phyloP scores from a whole-genome alignment of 257 asterid species.

The Penstemon barbatus region DNA sequence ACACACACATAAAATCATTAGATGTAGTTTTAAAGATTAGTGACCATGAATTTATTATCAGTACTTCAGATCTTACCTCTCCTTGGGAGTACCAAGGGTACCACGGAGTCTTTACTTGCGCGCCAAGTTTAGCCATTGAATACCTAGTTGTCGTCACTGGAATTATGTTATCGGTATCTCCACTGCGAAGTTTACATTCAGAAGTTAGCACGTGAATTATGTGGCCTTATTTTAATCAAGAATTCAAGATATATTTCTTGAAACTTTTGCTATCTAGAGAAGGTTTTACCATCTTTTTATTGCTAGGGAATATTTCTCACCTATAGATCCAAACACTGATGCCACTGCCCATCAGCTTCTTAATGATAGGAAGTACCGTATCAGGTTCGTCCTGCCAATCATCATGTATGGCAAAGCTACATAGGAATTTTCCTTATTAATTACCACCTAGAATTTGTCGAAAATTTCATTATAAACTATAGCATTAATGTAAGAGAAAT shows the following conservation, averaged over 20 bases:
- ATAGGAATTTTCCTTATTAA: background rate
- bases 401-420: background rate
- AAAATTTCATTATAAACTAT: no score
- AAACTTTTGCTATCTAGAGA: no score
- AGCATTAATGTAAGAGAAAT: no score
- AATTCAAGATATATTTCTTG: background rate
- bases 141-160: constrained; percentile 48
- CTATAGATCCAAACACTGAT: constrained; percentile 58
- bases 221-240: background rate
- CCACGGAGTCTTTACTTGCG: constrained; percentile 42
- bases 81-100: constrained; percentile 45
- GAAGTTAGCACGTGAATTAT: background rate
- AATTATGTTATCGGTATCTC: constrained; percentile 39
- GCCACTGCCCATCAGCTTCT: constrained; percentile 51
- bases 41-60: no score
- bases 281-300: no score
- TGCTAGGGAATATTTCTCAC: constrained; percentile 14
- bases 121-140: constrained; percentile 36
- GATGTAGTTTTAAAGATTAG: background rate
- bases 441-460: no score
- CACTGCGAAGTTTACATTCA: constrained; percentile 27
- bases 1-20: background rate
- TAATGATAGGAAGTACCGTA: constrained; percentile 46
- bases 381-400: constrained; percentile 47
- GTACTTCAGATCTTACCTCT: constrained; percentile 18